Evolutionary conservation across 2,329 filamentous ascomycete genomes (phyloP).

Genomic region (Colletotrichum theobromicola): DNA sequence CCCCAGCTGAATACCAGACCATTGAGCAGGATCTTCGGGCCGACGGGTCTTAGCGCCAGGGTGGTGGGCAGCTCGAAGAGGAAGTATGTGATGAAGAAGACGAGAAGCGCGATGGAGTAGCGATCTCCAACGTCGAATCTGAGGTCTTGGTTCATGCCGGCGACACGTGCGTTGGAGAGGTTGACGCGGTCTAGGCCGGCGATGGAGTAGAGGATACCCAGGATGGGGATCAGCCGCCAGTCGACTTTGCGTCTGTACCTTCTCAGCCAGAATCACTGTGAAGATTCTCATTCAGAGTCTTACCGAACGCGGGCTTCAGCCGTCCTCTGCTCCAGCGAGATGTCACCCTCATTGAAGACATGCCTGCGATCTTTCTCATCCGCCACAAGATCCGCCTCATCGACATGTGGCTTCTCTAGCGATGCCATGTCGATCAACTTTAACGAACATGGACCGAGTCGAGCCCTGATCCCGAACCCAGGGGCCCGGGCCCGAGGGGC

Average conservation of each 20-base stretch:
- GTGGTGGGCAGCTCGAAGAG: neutral
- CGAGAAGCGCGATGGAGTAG: constrained; percentile 22
- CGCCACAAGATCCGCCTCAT: neutral
- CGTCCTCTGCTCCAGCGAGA: neutral
- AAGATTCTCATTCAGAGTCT: neutral
- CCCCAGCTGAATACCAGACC: constrained; percentile 30
- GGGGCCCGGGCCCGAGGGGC: neutral
- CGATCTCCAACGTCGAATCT: constrained; percentile 9
- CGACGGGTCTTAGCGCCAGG: constrained; percentile 23
- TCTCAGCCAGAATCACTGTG: neutral
- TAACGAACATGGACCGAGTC: neutral
- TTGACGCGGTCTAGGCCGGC: constrained; percentile 23
- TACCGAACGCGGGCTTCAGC: neutral
- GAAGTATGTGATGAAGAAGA: constrained; percentile 27
- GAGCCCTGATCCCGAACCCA: neutral
- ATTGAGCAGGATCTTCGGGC: constrained; percentile 29
- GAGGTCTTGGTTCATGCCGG: constrained; percentile 23
- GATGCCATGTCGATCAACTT: neutral
- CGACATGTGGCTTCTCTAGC: neutral
- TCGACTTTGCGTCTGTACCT: constrained; percentile 28
- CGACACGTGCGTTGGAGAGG: constrained; percentile 16
- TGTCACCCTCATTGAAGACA: too few relatives aligned
- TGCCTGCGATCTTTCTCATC: neutral
- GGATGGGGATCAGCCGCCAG: constrained; percentile 40
- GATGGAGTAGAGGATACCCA: constrained; percentile 26